Evolutionary conservation across 2,329 filamentous ascomycete genomes (phyloP).

Genomic region (Aspergillus ibericus): DNA sequence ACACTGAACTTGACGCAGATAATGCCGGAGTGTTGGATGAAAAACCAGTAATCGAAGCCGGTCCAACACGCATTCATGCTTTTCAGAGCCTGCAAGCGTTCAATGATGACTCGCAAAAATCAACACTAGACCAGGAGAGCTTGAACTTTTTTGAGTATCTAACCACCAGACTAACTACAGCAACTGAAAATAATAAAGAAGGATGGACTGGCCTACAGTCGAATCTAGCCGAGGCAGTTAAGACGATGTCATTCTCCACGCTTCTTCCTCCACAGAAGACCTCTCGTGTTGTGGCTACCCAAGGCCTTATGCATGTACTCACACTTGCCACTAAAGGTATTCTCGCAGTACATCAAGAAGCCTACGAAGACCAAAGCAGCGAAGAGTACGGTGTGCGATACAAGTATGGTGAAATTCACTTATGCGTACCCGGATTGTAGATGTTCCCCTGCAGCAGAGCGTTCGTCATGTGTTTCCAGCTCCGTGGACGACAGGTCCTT

Average conservation of each 20-base stretch:
- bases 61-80: slow-evolving; percentile 32
- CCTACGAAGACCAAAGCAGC: slow-evolving; percentile 37
- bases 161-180: slow-evolving; percentile 45
- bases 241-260: slow-evolving; percentile 63
- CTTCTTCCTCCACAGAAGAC: slow-evolving; percentile 63
- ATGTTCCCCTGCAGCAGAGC: background rate
- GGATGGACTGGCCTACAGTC: slow-evolving; percentile 9
- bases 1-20: slow-evolving; percentile 29
- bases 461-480: background rate
- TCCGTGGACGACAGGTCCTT: background rate
- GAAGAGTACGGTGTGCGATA: slow-evolving; percentile 21
- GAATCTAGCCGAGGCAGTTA: background rate
- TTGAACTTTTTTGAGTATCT: slow-evolving; percentile 65
- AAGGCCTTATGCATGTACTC: slow-evolving; percentile 74
- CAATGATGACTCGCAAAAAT: slow-evolving; percentile 48
- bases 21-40: slow-evolving; percentile 9
- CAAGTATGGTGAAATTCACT: slow-evolving; percentile 31
- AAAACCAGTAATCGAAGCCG: slow-evolving; percentile 14
- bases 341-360: slow-evolving; percentile 62
- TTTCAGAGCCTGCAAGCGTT: slow-evolving; percentile 9
- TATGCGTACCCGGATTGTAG: slow-evolving; percentile 22
- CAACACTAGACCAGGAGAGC: slow-evolving; percentile 59
- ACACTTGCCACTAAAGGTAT: slow-evolving; percentile 66
- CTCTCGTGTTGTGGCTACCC: slow-evolving; percentile 63
- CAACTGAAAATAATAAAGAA: slow-evolving; percentile 17